Percentiles rank a stretch among this genome's conserved stretches.
These are phyloP conservation scores for Tolypocladium tropicale DNA, from an alignment of 2,329 filamentous ascomycete genomes.

Conservation along the genomic window DNA sequence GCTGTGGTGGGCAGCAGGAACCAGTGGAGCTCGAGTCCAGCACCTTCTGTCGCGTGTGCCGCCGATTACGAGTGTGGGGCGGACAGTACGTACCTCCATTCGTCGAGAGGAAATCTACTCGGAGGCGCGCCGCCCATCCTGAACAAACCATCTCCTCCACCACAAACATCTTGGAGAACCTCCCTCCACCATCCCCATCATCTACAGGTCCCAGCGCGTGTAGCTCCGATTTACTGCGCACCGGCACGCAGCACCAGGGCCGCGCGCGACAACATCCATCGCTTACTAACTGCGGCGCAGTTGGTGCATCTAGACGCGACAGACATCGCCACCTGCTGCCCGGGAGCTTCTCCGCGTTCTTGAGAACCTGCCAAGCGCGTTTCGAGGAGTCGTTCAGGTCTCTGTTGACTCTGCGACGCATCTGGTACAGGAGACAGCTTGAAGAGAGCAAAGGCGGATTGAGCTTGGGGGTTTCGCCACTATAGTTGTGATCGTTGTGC, in stretches of 20 bases:
- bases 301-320: neutral
- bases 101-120: neutral
- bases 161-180: neutral
- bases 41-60: neutral
- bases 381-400: neutral
- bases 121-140: neutral
- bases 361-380: neutral
- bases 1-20: neutral
- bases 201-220: neutral
- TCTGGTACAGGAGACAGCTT: neutral
- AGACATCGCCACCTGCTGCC: neutral
- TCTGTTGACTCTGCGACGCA: neutral
- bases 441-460: neutral
- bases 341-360: neutral
- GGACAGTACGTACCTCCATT: slow-evolving; percentile 1
- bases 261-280: neutral
- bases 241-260: neutral
- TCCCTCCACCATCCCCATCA: neutral
- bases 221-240: neutral
- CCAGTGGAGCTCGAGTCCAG: neutral
- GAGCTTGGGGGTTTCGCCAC: slow-evolving; percentile 7
- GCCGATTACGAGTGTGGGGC: neutral
- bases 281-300: neutral
- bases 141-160: neutral
- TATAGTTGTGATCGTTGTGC: slow-evolving; percentile 23